Conservation (phyloP, 805 yeast genomes). For the Suhomyces prunicola region DNA sequence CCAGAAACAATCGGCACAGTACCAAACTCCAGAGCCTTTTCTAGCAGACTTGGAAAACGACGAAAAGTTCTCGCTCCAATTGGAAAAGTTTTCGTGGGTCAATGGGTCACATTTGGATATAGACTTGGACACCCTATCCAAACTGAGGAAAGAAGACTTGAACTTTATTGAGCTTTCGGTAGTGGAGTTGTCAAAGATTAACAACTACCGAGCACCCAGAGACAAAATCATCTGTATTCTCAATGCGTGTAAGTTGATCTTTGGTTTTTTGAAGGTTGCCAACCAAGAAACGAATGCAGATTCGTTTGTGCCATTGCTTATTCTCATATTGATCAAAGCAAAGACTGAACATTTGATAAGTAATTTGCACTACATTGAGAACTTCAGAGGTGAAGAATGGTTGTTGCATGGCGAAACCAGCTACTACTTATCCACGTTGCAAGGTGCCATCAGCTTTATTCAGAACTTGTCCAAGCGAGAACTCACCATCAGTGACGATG, state of each 20-base stretch:
- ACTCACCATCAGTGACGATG: conserved; percentile 60
- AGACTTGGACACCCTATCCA: conserved; percentile 39
- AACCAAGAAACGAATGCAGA: conserved; percentile 83
- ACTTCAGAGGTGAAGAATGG: conserved; percentile 74
- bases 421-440: conserved; percentile 85
- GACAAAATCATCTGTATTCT: conserved; percentile 90
- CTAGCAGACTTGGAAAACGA: conserved; percentile 65
- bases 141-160: conserved; percentile 20
- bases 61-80: conserved; percentile 44
- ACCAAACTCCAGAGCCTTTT: conserved; percentile 40
- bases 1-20: conserved; percentile 23
- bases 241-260: conserved; percentile 89
- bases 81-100: conserved; percentile 68
- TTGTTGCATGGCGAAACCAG: conserved; percentile 80
- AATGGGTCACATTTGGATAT: conserved; percentile 77
- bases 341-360: conserved; percentile 65
- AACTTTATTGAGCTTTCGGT: conserved; percentile 61
- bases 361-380: conserved; percentile 78
- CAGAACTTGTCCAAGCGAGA: conserved; percentile 54
- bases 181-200: conserved; percentile 72
- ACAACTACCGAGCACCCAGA: conserved; percentile 85
- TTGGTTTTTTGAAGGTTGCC: conserved; percentile 75
- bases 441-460: conserved; percentile 83
- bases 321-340: conserved; percentile 72
- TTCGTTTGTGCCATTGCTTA: conserved; percentile 84